These are phyloP conservation scores for Saccharomycopsis fibuligera DNA, from an alignment of 805 yeast species.

Conservation along the genomic window DNA sequence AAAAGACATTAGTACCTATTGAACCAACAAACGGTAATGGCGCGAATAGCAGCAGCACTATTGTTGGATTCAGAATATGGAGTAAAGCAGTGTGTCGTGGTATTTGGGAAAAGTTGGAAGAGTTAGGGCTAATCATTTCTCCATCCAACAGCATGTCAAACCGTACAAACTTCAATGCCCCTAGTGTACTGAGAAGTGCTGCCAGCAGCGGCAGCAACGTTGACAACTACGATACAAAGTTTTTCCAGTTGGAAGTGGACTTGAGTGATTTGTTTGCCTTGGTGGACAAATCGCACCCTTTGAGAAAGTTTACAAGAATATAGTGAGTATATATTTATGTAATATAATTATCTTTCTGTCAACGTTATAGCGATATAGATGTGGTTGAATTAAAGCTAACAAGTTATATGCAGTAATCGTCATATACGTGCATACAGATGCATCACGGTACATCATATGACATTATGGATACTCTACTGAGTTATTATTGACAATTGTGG, in stretches of 20 bases:
- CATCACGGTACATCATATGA: too few relatives aligned
- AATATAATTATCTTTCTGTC: too few relatives aligned
- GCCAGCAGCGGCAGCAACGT: constrained; percentile 34
- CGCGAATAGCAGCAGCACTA: too few relatives aligned
- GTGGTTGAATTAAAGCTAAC: too few relatives aligned
- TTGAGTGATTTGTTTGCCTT: constrained; percentile 41
- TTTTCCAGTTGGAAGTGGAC: constrained; percentile 45
- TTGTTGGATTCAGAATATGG: constrained; percentile 49
- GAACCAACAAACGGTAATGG: constrained; percentile 1
- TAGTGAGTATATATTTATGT: too few relatives aligned
- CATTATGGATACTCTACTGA: too few relatives aligned
- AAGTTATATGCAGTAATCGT: too few relatives aligned
- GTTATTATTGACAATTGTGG: too few relatives aligned
- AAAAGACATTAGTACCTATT: constrained; percentile 24
- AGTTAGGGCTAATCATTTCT: constrained; percentile 41
- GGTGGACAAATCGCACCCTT: constrained; percentile 11
- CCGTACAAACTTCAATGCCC: too few relatives aligned
- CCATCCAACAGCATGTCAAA: constrained; percentile 10
- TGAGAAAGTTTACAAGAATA: constrained; percentile 21
- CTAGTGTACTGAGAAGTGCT: constrained; percentile 22
- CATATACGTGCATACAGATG: too few relatives aligned
- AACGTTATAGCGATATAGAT: too few relatives aligned
- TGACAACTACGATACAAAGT: constrained; percentile 37
- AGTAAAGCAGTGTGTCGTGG: constrained; percentile 51
- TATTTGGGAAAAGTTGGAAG: constrained; percentile 68